These are phyloP conservation scores for Suillus subaureus DNA, from an alignment of 768 basidiomycete genomes.

Conservation along the genomic window DNA sequence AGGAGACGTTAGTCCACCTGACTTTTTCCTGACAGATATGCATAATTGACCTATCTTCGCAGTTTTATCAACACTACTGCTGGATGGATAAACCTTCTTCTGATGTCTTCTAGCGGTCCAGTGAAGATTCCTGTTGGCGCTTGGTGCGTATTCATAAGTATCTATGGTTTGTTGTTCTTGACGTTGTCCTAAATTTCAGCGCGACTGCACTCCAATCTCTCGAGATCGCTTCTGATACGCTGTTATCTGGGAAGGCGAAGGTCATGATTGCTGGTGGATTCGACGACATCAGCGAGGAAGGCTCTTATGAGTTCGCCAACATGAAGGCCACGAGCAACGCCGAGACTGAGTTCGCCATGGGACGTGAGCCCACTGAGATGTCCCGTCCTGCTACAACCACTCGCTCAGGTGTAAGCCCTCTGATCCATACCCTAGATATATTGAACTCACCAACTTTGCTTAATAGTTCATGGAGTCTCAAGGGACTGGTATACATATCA, in stretches of 20 bases:
- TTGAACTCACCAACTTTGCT: slow-evolving; percentile 15
- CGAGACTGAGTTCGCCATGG: slow-evolving; percentile 97
- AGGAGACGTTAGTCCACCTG: slow-evolving; percentile 82
- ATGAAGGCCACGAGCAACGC: slow-evolving; percentile 99
- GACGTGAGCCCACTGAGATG: slow-evolving; percentile 98
- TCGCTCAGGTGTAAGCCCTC: slow-evolving; percentile 77
- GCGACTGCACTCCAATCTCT: slow-evolving; percentile 97
- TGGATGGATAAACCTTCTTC: slow-evolving; percentile 94
- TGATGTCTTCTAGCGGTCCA: slow-evolving; percentile 95
- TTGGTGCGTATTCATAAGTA: slow-evolving; percentile 57
- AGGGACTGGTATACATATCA: slow-evolving; percentile 94
- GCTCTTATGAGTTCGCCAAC: slow-evolving; percentile 98
- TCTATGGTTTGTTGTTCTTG: background rate
- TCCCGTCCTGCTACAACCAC: slow-evolving; percentile 97
- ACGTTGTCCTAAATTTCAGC: slow-evolving; percentile 39
- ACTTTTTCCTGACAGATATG: background rate
- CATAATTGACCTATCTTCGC: slow-evolving; percentile 13
- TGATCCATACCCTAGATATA: slow-evolving; percentile 2
- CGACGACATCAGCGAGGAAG: slow-evolving; percentile 98
- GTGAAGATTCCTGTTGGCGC: slow-evolving; percentile 99
- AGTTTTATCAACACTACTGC: slow-evolving; percentile 99
- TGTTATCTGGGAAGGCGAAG: slow-evolving; percentile 95
- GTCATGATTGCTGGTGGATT: slow-evolving; percentile 99
- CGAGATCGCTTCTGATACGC: slow-evolving; percentile 96
- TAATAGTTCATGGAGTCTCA: slow-evolving; percentile 92